phyloP scores from a whole-genome alignment of 1,139 yeast species.

The Candida sp. region DNA sequence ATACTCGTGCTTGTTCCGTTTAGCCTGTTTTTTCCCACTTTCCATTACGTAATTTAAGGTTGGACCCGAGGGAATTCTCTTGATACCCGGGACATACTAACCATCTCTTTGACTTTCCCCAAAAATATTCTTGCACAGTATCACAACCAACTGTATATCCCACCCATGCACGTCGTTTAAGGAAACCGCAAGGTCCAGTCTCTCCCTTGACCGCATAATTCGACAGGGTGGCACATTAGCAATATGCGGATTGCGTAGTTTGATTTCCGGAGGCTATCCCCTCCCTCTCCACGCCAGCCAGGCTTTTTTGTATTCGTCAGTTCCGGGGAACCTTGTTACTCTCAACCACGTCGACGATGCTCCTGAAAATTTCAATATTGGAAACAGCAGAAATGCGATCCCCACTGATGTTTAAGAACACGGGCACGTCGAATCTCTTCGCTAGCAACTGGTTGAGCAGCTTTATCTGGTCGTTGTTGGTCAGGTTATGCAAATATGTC shows the following conservation, averaged over 20 bases:
- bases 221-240: too few relatives aligned
- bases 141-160: neutral
- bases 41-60: too few relatives aligned
- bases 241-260: too few relatives aligned
- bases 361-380: conserved; percentile 10
- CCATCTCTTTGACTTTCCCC: neutral
- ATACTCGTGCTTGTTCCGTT: neutral
- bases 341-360: conserved; percentile 5
- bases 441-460: conserved; percentile 17
- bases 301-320: too few relatives aligned
- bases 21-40: neutral
- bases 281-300: too few relatives aligned
- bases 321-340: neutral
- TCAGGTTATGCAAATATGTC: conserved; percentile 12
- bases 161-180: neutral
- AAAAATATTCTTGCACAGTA: neutral
- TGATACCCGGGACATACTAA: neutral
- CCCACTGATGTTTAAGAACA: conserved; percentile 18
- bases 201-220: neutral
- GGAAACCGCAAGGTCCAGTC: neutral
- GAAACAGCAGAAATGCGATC: conserved; percentile 1
- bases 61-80: too few relatives aligned
- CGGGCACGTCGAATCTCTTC: conserved; percentile 19
- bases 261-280: too few relatives aligned
- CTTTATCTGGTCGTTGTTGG: conserved; percentile 13